Evolutionary conservation across 2,329 filamentous ascomycete species (phyloP).

Genomic region (Periconia macrospinosa): DNA sequence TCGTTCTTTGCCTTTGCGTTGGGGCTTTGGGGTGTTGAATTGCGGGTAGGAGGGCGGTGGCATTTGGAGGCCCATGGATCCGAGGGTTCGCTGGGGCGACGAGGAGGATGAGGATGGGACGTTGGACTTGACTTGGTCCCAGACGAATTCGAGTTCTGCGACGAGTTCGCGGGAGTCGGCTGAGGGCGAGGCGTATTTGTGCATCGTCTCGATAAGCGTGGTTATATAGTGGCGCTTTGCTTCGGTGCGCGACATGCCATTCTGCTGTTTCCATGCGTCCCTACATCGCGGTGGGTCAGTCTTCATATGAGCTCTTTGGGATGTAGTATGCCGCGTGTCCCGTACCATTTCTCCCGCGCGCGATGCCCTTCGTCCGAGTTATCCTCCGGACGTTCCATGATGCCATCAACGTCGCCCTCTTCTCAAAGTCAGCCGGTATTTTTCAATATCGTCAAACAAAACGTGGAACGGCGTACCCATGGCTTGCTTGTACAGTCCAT

Average conservation of each 20-base stretch:
- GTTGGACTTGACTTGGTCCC: conserved; percentile 96
- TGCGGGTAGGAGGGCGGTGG: conserved; percentile 26
- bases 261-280: conserved; percentile 94
- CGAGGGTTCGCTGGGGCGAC: conserved; percentile 41
- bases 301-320: not conserved
- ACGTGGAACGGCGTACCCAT: conserved; percentile 62
- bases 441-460: not conserved
- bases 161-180: conserved; percentile 86
- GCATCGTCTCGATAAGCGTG: conserved; percentile 94
- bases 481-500: conserved; percentile 98
- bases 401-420: conserved; percentile 92
- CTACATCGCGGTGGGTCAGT: conserved; percentile 39
- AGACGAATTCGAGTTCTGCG: conserved; percentile 95
- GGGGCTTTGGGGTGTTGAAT: conserved; percentile 46
- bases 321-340: conserved; percentile 14
- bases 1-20: conserved; percentile 34
- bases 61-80: conserved; percentile 35
- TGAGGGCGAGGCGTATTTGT: conserved; percentile 85
- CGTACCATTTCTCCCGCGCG: conserved; percentile 68
- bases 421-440: conserved; percentile 15
- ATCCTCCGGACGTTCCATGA: conserved; percentile 78
- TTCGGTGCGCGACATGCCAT: conserved; percentile 81
- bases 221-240: conserved; percentile 94
- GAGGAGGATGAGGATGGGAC: conserved; percentile 62
- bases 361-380: conserved; percentile 54